These are phyloP conservation scores for Kingdonia uniflora DNA, from an alignment of 164 flowering plant species.

Conservation along the genomic window DNA sequence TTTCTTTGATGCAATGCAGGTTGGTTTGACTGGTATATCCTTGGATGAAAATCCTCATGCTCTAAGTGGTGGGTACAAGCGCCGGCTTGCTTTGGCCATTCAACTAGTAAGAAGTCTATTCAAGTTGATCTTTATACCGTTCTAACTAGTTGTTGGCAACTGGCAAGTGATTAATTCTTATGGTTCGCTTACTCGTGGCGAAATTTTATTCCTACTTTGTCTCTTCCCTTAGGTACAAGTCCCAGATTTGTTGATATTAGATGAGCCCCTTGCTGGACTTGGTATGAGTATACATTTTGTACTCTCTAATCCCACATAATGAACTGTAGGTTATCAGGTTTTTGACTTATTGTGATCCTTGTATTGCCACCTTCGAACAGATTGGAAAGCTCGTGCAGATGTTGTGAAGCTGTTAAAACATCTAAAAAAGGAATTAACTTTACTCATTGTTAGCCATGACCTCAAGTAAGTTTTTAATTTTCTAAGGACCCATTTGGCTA, in stretches of 20 bases:
- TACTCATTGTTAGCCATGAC: constrained; percentile 97
- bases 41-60: constrained; percentile 85
- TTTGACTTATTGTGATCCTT: no score
- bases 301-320: constrained; percentile 1
- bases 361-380: constrained; percentile 24
- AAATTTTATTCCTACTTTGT: background rate
- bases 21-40: constrained; percentile 71
- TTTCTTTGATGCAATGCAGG: constrained; percentile 28
- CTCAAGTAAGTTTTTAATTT: constrained; percentile 50
- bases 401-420: constrained; percentile 72
- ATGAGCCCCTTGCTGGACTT: constrained; percentile 99
- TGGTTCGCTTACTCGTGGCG: no score
- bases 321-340: no score
- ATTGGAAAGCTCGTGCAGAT: constrained; percentile 99
- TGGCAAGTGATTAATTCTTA: no score
- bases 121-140: background rate
- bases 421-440: constrained; percentile 68
- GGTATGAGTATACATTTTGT: constrained; percentile 41
- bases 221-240: constrained; percentile 62
- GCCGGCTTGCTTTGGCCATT: constrained; percentile 93
- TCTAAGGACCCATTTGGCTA: background rate
- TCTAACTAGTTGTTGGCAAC: no score
- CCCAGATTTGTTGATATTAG: constrained; percentile 83
- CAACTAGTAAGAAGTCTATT: constrained; percentile 51
- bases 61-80: constrained; percentile 99